Percentiles rank a stretch among this genome's conserved stretches.
Conservation (phyloP, 2,329 filamentous ascomycete species). For the Cladobotryum mycophilum region DNA sequence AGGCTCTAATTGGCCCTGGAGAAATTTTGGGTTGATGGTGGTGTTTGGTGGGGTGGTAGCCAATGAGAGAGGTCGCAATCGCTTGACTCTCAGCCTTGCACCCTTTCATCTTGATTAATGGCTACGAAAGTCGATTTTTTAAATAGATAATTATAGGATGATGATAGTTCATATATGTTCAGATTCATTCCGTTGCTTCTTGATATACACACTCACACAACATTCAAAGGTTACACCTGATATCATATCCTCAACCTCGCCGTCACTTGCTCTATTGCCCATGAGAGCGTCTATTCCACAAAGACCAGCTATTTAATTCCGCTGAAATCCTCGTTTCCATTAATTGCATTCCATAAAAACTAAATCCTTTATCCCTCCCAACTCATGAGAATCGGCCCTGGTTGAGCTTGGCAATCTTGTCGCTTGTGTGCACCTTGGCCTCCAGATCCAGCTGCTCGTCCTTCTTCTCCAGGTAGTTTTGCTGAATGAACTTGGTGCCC, state of each 20-base stretch:
- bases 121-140: no score
- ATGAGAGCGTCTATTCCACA: neutral
- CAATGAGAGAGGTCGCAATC: conserved; percentile 20
- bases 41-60: conserved; percentile 11
- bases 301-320: neutral
- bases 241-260: conserved; percentile 4
- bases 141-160: no score
- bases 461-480: conserved; percentile 62
- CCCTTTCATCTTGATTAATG: neutral
- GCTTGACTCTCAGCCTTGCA: conserved; percentile 24
- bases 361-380: no score
- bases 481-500: conserved; percentile 73
- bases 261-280: conserved; percentile 1
- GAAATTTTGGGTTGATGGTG: conserved; percentile 23
- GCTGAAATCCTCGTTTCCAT: neutral
- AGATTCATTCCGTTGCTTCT: conserved; percentile 22
- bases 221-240: conserved; percentile 17
- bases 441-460: conserved; percentile 33
- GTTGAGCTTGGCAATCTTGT: conserved; percentile 35
- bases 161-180: neutral
- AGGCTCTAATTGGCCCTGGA: conserved; percentile 14
- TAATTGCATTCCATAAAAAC: neutral
- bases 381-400: conserved; percentile 27
- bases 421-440: conserved; percentile 33
- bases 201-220: conserved; percentile 31